Evolutionary conservation across 176 grass and related monocot genomes (phyloP).

Genomic region (Paspalum vaginatum): DNA sequence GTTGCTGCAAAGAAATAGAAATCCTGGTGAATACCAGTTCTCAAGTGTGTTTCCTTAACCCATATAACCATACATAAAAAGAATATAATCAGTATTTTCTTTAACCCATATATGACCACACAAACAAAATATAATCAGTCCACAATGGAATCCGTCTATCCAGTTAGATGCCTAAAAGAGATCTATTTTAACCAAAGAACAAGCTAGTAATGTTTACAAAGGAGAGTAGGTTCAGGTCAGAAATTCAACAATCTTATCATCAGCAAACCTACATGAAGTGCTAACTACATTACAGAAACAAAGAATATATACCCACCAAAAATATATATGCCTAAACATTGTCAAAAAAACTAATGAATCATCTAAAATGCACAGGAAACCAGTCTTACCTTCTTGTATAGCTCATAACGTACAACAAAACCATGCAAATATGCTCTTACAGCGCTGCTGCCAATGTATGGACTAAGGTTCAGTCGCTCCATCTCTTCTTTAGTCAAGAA

Average conservation of each 20-base stretch:
- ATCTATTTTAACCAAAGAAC: neutral
- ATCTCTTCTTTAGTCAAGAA: slow-evolving; percentile 89
- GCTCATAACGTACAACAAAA: slow-evolving; percentile 63
- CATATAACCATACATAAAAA: neutral
- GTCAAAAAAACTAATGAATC: neutral
- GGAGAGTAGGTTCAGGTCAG: neutral
- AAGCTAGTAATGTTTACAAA: slow-evolving; percentile 13
- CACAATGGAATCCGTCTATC: neutral
- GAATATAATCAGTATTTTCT: slow-evolving; percentile 5
- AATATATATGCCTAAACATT: neutral
- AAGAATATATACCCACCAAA: neutral
- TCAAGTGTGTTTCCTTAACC: neutral
- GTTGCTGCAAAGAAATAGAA: slow-evolving; percentile 59
- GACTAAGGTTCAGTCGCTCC: slow-evolving; percentile 73
- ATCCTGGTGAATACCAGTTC: slow-evolving; percentile 19
- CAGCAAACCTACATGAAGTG: slow-evolving; percentile 10
- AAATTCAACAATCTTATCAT: slow-evolving; percentile 8
- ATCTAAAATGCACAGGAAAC: neutral
- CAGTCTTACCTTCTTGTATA: slow-evolving; percentile 87
- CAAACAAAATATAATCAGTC: slow-evolving; percentile 16
- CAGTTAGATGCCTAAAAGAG: slow-evolving; percentile 1
- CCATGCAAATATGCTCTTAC: slow-evolving; percentile 79
- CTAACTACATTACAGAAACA: neutral
- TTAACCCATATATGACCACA: neutral
- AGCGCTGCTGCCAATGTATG: slow-evolving; percentile 68